Evolutionary conservation across 108 stramenopile species (phyloP).

Genomic region (Epithemia pelagica): DNA sequence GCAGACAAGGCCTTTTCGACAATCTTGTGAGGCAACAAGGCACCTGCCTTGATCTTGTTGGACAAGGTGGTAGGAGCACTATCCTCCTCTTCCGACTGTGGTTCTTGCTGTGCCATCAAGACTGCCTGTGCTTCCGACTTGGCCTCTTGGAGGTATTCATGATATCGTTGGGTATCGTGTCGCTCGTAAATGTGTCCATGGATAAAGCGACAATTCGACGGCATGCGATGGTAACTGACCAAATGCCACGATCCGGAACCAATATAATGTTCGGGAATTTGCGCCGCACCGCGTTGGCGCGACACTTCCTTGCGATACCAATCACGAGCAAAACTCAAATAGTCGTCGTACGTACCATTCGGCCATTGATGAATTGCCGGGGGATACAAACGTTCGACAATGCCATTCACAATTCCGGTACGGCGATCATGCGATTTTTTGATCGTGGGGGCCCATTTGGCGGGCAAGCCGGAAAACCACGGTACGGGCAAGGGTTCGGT

Average conservation of each 20-base stretch:
- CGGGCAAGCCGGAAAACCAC: background rate
- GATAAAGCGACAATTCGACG: background rate
- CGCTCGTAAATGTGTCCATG: conserved; percentile 4
- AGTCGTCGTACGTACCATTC: conserved; percentile 1
- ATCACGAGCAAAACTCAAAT: background rate
- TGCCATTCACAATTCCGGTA: conserved; percentile 4
- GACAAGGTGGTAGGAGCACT: background rate
- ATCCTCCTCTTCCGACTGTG: background rate
- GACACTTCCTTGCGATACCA: conserved; percentile 6
- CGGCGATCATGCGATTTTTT: background rate
- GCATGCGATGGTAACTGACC: conserved; percentile 2
- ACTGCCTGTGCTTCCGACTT: background rate
- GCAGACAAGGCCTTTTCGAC: background rate
- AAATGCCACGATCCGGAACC: conserved; percentile 2
- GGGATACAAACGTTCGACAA: conserved; percentile 1
- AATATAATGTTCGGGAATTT: conserved; percentile 6
- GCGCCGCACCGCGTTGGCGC: background rate
- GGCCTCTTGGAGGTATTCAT: background rate
- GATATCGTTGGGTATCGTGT: background rate
- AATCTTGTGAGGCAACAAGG: background rate
- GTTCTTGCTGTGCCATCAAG: background rate
- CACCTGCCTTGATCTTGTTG: conserved; percentile 6
- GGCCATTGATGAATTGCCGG: background rate
- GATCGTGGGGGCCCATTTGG: conserved; percentile 8
- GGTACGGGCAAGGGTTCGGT: no score